phyloP scores from a whole-genome alignment of 768 basidiomycete species.

The Trametes maxima region DNA sequence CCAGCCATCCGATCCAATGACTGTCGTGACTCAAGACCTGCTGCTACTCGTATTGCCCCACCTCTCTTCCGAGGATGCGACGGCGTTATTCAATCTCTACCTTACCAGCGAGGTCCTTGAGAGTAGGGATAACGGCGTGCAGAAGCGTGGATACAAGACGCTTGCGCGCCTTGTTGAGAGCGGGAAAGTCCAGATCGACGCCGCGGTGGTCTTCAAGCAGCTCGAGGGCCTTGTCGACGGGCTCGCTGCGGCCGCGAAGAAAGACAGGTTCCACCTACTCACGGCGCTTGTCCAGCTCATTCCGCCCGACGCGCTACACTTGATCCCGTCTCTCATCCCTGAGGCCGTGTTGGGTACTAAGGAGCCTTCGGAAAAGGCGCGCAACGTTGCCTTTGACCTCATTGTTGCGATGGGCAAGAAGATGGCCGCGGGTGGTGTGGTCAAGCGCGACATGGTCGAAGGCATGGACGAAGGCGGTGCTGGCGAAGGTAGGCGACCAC shows the following conservation, averaged over 20 bases:
- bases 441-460: constrained; percentile 74
- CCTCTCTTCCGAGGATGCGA: constrained; percentile 62
- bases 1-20: constrained; percentile 45
- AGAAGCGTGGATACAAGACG: constrained; percentile 94
- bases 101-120: constrained; percentile 69
- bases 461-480: constrained; percentile 79
- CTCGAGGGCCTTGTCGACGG: constrained; percentile 67
- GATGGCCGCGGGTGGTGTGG: constrained; percentile 85
- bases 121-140: constrained; percentile 82
- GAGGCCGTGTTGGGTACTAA: constrained; percentile 96
- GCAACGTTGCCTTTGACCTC: constrained; percentile 87
- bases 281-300: constrained; percentile 67
- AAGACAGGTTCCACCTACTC: constrained; percentile 86
- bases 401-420: constrained; percentile 91
- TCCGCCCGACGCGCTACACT: constrained; percentile 70
- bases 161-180: constrained; percentile 73
- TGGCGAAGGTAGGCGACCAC: constrained; percentile 41
- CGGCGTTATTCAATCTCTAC: constrained; percentile 67
- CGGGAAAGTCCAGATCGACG: constrained; percentile 55
- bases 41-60: constrained; percentile 81
- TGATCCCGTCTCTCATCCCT: constrained; percentile 87
- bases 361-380: constrained; percentile 92
- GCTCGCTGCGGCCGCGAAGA: constrained; percentile 83
- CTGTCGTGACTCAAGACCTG: constrained; percentile 79
- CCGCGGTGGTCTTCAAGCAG: constrained; percentile 60